Base-by-base conservation (phyloP, 129 eudicot genomes). In the Pseudognaphalium luteoalbum region DNA sequence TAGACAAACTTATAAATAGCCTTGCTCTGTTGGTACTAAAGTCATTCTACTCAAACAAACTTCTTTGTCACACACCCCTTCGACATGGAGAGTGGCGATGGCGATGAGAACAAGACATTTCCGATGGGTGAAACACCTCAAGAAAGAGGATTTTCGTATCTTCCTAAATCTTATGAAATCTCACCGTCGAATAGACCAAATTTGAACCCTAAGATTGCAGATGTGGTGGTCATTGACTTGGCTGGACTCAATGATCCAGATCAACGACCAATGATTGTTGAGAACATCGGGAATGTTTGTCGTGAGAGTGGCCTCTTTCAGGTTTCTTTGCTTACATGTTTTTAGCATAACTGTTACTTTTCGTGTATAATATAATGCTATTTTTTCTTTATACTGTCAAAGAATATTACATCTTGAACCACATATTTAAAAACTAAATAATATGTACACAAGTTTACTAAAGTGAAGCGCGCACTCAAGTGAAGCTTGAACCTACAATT, bases 241-340 rank as follows among this genome's bases (percentile, higher is more conserved):
- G 82, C 72, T 37, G 91, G 85, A 7, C 47, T 90, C 47, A 16
- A 66, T 10, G 77, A 84, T 54, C 87, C 86, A 12, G 20, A 37
- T 2, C 78, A 66, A 47, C 84, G 91, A 7, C 44, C 83, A 4
- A 12, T 17, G 6, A 33, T 84, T 15, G 66, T 86, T 19, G 20
- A 84, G n/a, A 64, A 74, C 12, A 82, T 90, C 9, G 72, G 86
- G 21, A 79, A 78, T 44, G 96, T 86, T 37, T 88, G 93, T 59
- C 74, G 66, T 7, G 74, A 30, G n/a, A 56, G 64, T 35, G 96
- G 96, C n/a, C 82, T 88, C 65, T 90, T 90, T 70, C 93, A 87
- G 75, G 96, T 86, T 51, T 62, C 62, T 19, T 10, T 14, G 0
- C 21, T 20, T 10, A 8, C 3, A 10, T 37, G 14, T 19, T 70